Evolutionary conservation across 164 flowering plant species (phyloP), one percentile per base, ranked within the genome.

Genomic region (Stephania japonica): DNA sequence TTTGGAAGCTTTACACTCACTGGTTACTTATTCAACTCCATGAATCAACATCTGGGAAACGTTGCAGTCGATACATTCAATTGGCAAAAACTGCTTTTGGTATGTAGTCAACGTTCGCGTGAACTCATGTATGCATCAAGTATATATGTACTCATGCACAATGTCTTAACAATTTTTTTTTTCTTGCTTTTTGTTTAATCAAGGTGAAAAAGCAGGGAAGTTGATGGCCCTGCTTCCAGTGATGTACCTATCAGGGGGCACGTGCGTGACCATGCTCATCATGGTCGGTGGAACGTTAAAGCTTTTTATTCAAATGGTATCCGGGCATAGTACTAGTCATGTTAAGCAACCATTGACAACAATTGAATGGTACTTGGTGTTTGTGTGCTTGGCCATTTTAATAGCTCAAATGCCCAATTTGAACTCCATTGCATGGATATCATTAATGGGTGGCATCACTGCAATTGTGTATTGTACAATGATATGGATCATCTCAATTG

Each of bases 321-420:
- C 93, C 53, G 92, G 86, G 5, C 69, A 69, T 61, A 53, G 77
- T 3, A 53, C 78, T 1, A 84, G 93, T 80, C 59, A 70, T n/a
- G 38, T 32, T 32, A 32, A 32, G 80, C 0, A 65, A 77, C 73
- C 88, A 27, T 65, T 87, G 43, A 84, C 92, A 4, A 69, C 85
- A 5, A 80, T 79, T 26, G 91, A 93, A 68, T 91, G 97, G 97
- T 93, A 85, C 83, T 73, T 90, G 75, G 85, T 91, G n/a, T 90
- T 91, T 67, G 75, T 83, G 1, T 78, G 85, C 71, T 74, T 75
- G 0, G 91, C 91, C 6, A 78, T 87, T 21, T 53, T 86, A 0
- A 77, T 88, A 0, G 75, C 93, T 24, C 93, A 87, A 70, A 84
- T 87, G 1, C 94, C 97, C 13, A 90, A 86, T 77, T 74, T 91